Percentiles rank a stretch among this genome's conserved stretches.
These are phyloP conservation scores for Mediolabrus comicus DNA, from an alignment of 108 stramenopile species.

Conservation along the genomic window DNA sequence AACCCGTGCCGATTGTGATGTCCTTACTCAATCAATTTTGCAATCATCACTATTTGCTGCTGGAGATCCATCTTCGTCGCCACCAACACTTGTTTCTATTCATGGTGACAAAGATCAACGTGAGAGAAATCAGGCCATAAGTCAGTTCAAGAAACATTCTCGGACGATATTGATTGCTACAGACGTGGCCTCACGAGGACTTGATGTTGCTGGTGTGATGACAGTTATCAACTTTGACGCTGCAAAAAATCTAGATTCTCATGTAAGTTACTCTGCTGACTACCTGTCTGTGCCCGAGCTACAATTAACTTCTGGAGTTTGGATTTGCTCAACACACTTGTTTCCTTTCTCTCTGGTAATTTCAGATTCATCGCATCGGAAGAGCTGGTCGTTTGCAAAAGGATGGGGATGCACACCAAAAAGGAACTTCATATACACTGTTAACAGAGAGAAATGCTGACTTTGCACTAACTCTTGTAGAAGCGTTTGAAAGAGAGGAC, in stretches of 20 bases:
- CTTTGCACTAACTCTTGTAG: slow-evolving; percentile 63
- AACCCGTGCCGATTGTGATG: slow-evolving; percentile 70
- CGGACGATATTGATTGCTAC: slow-evolving; percentile 92
- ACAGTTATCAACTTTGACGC: slow-evolving; percentile 94
- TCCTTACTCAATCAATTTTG: slow-evolving; percentile 44
- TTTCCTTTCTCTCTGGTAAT: no score
- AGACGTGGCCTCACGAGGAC: slow-evolving; percentile 97
- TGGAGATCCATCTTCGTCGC: slow-evolving; percentile 37
- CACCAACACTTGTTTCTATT: slow-evolving; percentile 71
- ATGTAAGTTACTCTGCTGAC: no score
- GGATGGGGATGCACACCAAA: slow-evolving; percentile 56
- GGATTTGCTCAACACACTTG: no score
- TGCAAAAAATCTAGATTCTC: slow-evolving; percentile 88
- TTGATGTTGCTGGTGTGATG: slow-evolving; percentile 92
- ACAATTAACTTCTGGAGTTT: no score
- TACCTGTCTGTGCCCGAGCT: no score
- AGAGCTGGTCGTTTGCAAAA: slow-evolving; percentile 93
- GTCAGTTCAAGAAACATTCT: slow-evolving; percentile 76
- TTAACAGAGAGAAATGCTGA: slow-evolving; percentile 69
- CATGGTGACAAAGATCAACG: slow-evolving; percentile 96
- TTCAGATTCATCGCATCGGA: slow-evolving; percentile 97
- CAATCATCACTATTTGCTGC: background rate
- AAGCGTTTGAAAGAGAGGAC: slow-evolving; percentile 74
- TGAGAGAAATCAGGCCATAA: slow-evolving; percentile 91
- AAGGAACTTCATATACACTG: slow-evolving; percentile 78